Evolutionary conservation across 2,329 filamentous ascomycete genomes (phyloP).

Genomic region (Aspergillus quadrilineatus): DNA sequence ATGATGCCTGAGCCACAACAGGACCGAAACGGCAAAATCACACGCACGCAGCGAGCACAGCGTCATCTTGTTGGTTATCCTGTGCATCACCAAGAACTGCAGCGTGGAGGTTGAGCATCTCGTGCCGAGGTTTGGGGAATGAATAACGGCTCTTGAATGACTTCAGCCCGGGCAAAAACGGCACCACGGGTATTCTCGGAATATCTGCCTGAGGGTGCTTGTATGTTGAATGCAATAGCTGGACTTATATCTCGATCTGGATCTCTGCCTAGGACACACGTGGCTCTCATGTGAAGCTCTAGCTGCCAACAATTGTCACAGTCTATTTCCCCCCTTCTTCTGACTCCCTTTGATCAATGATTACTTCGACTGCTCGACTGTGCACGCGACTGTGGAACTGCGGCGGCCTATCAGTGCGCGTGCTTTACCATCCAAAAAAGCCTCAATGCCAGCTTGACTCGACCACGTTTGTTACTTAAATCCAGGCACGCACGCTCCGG

Average conservation of each 20-base stretch:
- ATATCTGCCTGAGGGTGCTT: not conserved
- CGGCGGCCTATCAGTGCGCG: slow-evolving; percentile 1
- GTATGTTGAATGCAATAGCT: not conserved
- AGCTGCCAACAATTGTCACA: not conserved
- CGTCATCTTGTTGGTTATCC: not conserved
- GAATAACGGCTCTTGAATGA: slow-evolving; percentile 10
- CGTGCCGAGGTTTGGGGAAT: slow-evolving; percentile 8
- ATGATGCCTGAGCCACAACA: slow-evolving; percentile 1
- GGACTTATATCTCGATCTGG: not conserved
- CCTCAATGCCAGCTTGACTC: slow-evolving; percentile 11
- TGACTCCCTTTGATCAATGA: not conserved
- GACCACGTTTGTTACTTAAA: slow-evolving; percentile 9
- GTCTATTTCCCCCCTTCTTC: not conserved
- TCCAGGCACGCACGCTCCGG: slow-evolving; percentile 6
- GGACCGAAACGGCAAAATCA: slow-evolving; percentile 3
- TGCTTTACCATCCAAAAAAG: slow-evolving; percentile 9
- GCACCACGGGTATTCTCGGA: slow-evolving; percentile 1
- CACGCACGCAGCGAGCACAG: slow-evolving; percentile 3
- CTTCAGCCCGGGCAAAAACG: slow-evolving; percentile 12
- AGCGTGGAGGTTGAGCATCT: not conserved
- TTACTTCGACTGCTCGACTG: not conserved
- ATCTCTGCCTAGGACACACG: not conserved
- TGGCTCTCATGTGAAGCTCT: not conserved
- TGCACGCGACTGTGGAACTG: slow-evolving; percentile 12
- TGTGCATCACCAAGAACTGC: not conserved